Evolutionary conservation across 2,329 filamentous ascomycete species (phyloP).

Genomic region (Fusarium udum): DNA sequence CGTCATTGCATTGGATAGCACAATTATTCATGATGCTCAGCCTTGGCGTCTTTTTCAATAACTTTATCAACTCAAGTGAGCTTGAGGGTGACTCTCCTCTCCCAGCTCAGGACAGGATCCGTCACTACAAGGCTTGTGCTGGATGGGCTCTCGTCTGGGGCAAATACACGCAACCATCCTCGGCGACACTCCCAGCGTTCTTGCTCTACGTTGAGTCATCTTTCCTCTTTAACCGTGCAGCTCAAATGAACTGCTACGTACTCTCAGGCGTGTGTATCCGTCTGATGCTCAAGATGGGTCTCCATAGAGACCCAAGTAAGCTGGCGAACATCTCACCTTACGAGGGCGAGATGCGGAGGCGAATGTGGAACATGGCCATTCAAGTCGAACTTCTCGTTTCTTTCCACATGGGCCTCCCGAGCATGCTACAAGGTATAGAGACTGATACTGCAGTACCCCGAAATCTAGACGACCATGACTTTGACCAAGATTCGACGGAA

Average conservation of each 20-base stretch:
- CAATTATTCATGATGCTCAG: slow-evolving; percentile 60
- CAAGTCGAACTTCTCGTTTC: slow-evolving; percentile 72
- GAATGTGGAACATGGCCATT: slow-evolving; percentile 62
- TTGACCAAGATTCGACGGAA: slow-evolving; percentile 62
- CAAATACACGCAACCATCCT: slow-evolving; percentile 61
- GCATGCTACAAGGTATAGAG: slow-evolving; percentile 71
- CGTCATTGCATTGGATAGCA: slow-evolving; percentile 59
- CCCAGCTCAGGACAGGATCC: slow-evolving; percentile 56
- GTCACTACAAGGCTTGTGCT: slow-evolving; percentile 58
- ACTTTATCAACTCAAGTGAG: slow-evolving; percentile 56
- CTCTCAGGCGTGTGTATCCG: slow-evolving; percentile 61
- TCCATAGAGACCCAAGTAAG: slow-evolving; percentile 65
- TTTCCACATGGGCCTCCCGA: slow-evolving; percentile 74
- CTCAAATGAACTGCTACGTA: slow-evolving; percentile 64
- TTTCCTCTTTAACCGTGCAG: slow-evolving; percentile 61
- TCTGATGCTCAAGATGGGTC: slow-evolving; percentile 66
- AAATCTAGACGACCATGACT: slow-evolving; percentile 73
- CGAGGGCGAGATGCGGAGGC: slow-evolving; percentile 63
- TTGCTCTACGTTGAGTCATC: slow-evolving; percentile 63
- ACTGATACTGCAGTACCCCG: slow-evolving; percentile 69
- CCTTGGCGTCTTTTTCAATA: slow-evolving; percentile 57
- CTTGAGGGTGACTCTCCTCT: slow-evolving; percentile 52
- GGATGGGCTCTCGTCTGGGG: slow-evolving; percentile 62
- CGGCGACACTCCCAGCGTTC: slow-evolving; percentile 60
- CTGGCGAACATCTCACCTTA: slow-evolving; percentile 61